Conservation (phyloP, 768 basidiomycete genomes). For the Lyophyllum shimeji region DNA sequence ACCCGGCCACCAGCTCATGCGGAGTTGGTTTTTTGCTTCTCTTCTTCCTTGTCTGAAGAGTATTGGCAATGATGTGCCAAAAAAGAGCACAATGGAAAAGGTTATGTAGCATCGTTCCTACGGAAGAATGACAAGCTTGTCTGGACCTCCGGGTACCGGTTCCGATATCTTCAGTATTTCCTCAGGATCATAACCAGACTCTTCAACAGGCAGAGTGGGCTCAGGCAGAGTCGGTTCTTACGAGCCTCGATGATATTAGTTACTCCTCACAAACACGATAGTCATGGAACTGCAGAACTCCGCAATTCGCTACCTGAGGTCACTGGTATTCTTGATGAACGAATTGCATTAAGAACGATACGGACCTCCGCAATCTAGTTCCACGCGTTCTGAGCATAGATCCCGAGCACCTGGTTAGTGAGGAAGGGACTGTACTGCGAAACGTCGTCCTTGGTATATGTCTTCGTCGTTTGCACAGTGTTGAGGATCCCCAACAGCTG, state of each 20-base stretch:
- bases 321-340: too few relatives aligned
- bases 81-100: conserved; percentile 99
- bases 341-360: too few relatives aligned
- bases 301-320: too few relatives aligned
- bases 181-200: not conserved
- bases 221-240: too few relatives aligned
- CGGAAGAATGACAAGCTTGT: conserved; percentile 99
- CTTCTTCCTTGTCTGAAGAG: too few relatives aligned
- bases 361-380: conserved; percentile 24
- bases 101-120: conserved; percentile 99
- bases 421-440: conserved; percentile 37
- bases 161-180: conserved; percentile 41
- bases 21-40: too few relatives aligned
- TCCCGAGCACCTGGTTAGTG: conserved; percentile 50
- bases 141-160: conserved; percentile 75
- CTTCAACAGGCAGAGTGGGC: too few relatives aligned
- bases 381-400: conserved; percentile 53
- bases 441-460: conserved; percentile 53
- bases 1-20: too few relatives aligned
- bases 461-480: conserved; percentile 44
- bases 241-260: too few relatives aligned
- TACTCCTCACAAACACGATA: too few relatives aligned
- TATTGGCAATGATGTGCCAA: conserved; percentile 95
- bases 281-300: too few relatives aligned
- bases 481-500: conserved; percentile 59